These are phyloP conservation scores for Amylostereum chailletii DNA, from an alignment of 1,284 basidiomycete species.

Conservation along the genomic window DNA sequence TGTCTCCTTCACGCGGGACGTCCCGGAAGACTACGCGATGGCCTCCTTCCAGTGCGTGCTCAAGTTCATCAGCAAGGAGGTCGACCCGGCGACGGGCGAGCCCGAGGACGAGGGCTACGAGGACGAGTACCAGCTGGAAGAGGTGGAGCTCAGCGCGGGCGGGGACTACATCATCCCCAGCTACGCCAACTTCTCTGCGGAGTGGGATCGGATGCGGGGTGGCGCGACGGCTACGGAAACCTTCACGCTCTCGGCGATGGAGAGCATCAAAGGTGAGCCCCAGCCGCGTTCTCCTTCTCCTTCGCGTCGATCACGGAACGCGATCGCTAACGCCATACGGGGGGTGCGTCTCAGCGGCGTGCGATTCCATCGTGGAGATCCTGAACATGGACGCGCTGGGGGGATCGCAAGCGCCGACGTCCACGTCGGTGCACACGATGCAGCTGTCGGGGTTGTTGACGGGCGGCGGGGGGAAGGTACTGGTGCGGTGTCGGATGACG, in stretches of 20 bases:
- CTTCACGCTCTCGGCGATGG: conserved; percentile 88
- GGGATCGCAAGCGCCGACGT: conserved; percentile 75
- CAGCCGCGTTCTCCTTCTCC: conserved; percentile 4
- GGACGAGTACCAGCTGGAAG: conserved; percentile 97
- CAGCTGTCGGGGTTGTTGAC: conserved; percentile 85
- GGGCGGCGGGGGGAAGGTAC: conserved; percentile 88
- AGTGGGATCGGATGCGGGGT: conserved; percentile 88
- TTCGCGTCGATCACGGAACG: neutral
- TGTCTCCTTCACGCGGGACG: conserved; percentile 86
- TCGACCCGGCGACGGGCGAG: conserved; percentile 93
- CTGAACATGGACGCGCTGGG: conserved; percentile 96
- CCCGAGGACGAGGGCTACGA: conserved; percentile 98
- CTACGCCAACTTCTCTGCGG: conserved; percentile 84
- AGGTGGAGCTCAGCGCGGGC: conserved; percentile 83
- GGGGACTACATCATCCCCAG: conserved; percentile 90
- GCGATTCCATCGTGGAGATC: conserved; percentile 88
- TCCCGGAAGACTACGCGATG: conserved; percentile 69
- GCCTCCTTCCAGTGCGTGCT: conserved; percentile 91
- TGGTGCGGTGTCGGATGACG: conserved; percentile 94
- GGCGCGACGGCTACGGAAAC: conserved; percentile 83
- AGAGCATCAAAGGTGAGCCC: conserved; percentile 81
- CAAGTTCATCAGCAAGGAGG: conserved; percentile 95
- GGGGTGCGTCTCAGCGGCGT: conserved; percentile 57
- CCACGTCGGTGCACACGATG: conserved; percentile 87
- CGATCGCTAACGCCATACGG: conserved; percentile 1